Base-by-base conservation (phyloP, 2,329 filamentous ascomycete species). In the Colletotrichum sp. region DNA sequence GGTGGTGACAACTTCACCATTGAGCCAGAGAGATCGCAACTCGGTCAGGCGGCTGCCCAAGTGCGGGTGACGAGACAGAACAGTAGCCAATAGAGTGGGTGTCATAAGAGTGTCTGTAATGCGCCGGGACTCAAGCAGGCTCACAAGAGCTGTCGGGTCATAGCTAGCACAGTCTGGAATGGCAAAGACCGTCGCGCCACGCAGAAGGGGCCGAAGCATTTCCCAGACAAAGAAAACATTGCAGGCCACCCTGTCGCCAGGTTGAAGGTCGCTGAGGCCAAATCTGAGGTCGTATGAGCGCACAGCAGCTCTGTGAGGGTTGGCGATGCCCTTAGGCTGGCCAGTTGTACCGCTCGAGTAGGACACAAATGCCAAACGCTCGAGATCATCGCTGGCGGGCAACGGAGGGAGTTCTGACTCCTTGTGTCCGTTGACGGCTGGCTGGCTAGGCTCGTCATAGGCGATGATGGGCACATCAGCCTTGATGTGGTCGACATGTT, bases 171-270 rank as follows among this genome's bases (percentile, higher is more conserved):
- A 92, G 79, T 96, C 95, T 2, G 94, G 93, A 18, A 96, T 92
- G 5, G 93, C 91, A 26, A 96, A 90, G 6, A 95, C 93, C 0
- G 95, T 95, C 4, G 94, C 95, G 79, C 95, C 95, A 71, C 94
- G 90, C 71, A 96, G 82, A 60, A 96, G 87, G 10, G 95, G 95
- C 7, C 95, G 93, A 71, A 96, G 83, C 72, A 96, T 96, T 83
- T 96, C 95, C 95, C 95, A 96, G 63, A 96, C 89, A 82, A 96
- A 96, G 83, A 96, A 96, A 75, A 96, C 95, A 86, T 96, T 96
- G 85, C 94, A 96, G n/a, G 95, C 95, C 13, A 96, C 94, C 8
- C 95, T 91, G 79, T 96, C 95, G 18, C 94, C 94, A 0, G 92
- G 93, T 21, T 89, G 84, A 4, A 95, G 86, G 82, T 96, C 93